Evolutionary conservation across 352 stramenopile genomes (phyloP).

Genomic region (Phytophthora europaea): DNA sequence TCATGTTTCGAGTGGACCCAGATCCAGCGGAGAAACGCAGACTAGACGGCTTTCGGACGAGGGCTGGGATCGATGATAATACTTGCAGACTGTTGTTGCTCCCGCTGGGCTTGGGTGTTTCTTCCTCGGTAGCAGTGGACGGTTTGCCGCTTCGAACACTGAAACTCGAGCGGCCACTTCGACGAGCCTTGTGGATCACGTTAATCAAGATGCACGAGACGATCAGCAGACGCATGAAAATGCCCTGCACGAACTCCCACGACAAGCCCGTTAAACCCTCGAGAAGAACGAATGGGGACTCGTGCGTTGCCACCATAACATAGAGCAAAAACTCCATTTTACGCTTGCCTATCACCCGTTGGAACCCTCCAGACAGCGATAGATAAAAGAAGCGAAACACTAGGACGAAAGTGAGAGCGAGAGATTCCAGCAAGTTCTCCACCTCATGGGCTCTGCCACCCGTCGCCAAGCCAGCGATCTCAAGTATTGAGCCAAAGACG

Average conservation of each 20-base stretch:
- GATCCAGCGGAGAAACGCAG: not conserved
- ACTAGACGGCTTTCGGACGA: not conserved
- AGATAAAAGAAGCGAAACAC: constrained; percentile 43
- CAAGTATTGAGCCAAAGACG: constrained; percentile 2
- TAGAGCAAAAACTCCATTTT: constrained; percentile 35
- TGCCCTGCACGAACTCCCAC: constrained; percentile 31
- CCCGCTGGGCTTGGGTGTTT: not conserved
- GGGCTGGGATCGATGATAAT: not conserved
- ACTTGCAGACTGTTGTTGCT: not conserved
- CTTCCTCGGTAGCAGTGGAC: not conserved
- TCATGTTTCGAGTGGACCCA: not conserved
- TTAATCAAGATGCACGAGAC: constrained; percentile 21
- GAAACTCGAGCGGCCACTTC: not conserved
- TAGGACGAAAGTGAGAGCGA: constrained; percentile 35
- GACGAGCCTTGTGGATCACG: constrained; percentile 1
- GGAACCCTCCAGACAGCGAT: constrained; percentile 23
- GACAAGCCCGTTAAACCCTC: constrained; percentile 13
- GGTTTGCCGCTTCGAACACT: not conserved
- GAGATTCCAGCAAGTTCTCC: constrained; percentile 29
- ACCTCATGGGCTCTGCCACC: constrained; percentile 6
- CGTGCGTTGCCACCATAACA: constrained; percentile 24
- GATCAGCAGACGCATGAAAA: constrained; percentile 27
- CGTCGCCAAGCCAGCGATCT: not conserved
- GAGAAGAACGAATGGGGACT: constrained; percentile 24
- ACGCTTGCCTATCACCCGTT: constrained; percentile 9